A percentile compares a stretch with the other conserved stretches of the same genome.
Conservation (phyloP, 139 green algal species). For the Chlamydomonas urium region DNA sequence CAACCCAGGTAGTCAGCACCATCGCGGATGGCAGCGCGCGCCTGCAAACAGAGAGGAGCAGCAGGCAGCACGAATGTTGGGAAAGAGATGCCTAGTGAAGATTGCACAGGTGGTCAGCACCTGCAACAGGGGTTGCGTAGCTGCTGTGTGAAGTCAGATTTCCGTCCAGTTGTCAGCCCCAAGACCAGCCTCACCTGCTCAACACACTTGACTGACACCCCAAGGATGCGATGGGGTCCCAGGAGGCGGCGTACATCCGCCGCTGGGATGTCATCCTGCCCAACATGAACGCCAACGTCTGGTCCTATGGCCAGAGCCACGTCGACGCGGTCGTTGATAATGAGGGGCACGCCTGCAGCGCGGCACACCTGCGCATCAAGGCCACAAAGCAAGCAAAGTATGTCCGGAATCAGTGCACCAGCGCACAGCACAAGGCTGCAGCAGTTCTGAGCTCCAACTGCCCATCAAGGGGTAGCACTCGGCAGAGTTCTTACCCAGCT, state of each 20-base stretch:
- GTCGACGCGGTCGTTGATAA: conserved; percentile 95
- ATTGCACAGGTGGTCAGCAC: too few relatives aligned
- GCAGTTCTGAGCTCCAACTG: too few relatives aligned
- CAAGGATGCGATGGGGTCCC: conserved; percentile 14
- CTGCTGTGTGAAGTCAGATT: too few relatives aligned
- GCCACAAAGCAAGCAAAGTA: conserved; percentile 9
- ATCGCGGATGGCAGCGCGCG: neutral
- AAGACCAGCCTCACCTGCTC: too few relatives aligned
- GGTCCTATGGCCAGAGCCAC: conserved; percentile 80
- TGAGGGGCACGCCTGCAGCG: conserved; percentile 60
- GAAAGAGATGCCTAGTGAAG: too few relatives aligned
- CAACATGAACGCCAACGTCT: conserved; percentile 20
- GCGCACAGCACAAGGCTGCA: neutral
- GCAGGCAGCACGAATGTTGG: too few relatives aligned
- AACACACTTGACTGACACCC: conserved; percentile 3
- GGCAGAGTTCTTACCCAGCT: too few relatives aligned
- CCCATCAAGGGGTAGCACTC: too few relatives aligned
- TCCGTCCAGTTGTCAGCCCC: too few relatives aligned
- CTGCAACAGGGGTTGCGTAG: too few relatives aligned
- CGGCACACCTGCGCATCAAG: conserved; percentile 42
- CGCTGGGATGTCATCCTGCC: conserved; percentile 14
- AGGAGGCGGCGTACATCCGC: neutral
- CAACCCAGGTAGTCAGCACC: conserved; percentile 11
- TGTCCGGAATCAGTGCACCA: neutral
- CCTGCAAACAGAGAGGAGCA: too few relatives aligned